Base-by-base conservation (phyloP, 208 protist genomes). In the Trypanosoma boissoni region DNA sequence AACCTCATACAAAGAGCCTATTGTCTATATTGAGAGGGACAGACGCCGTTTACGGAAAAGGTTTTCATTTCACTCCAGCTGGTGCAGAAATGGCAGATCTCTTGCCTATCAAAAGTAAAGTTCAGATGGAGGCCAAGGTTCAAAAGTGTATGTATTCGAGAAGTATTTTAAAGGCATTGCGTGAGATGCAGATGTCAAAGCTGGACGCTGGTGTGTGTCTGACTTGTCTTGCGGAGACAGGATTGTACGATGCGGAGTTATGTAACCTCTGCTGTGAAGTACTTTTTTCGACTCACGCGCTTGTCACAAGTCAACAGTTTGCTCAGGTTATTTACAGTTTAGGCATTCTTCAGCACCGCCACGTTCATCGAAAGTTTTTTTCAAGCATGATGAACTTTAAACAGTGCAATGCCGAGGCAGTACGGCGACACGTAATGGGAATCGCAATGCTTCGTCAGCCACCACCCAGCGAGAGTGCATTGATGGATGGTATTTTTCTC, bases 111-210 rank as follows among this genome's bases (percentile, higher is more conserved):
- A 93, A 93, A 48, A 78, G 74, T 20, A 85, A 88, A 43, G 61
- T 92, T 0, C 76, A 90, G 23, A 93, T 96, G 86, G 86, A 93
- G 63, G 83, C 89, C 1, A 93, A 93, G 59, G 57, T 96, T 63
- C 86, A 92, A 59, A 83, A 84, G 26, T 92, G 84, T 60, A 5
- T 45, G 0, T 77, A 80, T 21, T 76, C 86, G 8, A 75, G 86
- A 20, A 75, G 78, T n/a, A 74, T 96, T 4, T 51, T 96, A 7
- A 68, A 52, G 9, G 51, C 68, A 2, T 58, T 96, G 53, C 64
- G 77, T 6, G 53, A 67, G 10, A 70, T 74, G 45, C 67, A 79
- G 18, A 37, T 96, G 3, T 87, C 72, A 39, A 83, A 75, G 29
- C 53, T 89, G 0, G 89, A 96, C 53, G 89, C 89, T 0, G 86